phyloP scores from a whole-genome alignment of 768 basidiomycete genomes.

The Botryobasidium botryosum region DNA sequence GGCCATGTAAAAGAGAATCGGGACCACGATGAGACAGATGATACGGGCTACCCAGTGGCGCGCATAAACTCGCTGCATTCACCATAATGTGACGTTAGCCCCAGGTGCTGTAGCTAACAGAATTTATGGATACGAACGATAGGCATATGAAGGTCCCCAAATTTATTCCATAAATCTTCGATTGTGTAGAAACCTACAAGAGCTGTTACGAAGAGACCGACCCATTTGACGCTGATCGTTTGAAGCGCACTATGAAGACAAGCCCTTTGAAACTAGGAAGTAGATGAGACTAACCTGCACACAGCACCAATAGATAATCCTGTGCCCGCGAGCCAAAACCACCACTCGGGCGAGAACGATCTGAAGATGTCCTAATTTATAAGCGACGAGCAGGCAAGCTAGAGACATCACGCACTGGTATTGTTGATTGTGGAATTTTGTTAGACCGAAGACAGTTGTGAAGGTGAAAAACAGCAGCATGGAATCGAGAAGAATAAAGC shows the following conservation, averaged over 20 bases:
- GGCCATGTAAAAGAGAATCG: constrained; percentile 81
- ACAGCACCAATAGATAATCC: constrained; percentile 92
- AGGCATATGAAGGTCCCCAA: constrained; percentile 87
- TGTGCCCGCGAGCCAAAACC: constrained; percentile 85
- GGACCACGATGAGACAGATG: constrained; percentile 71
- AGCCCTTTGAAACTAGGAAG: background rate
- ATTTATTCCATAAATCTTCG: constrained; percentile 97
- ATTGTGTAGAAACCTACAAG: constrained; percentile 92
- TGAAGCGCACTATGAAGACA: background rate
- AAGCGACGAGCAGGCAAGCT: background rate
- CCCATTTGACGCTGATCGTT: constrained; percentile 68
- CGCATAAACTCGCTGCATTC: constrained; percentile 57
- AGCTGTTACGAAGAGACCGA: constrained; percentile 89
- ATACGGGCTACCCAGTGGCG: constrained; percentile 85
- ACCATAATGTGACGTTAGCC: constrained; percentile 7
- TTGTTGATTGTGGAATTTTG: constrained; percentile 96
- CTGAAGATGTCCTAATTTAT: constrained; percentile 27
- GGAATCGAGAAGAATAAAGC: constrained; percentile 94
- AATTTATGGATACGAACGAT: constrained; percentile 34
- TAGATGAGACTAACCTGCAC: constrained; percentile 39
- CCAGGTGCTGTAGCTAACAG: background rate
- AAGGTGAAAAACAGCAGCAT: constrained; percentile 99
- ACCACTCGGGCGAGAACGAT: constrained; percentile 93
- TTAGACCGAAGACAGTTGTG: constrained; percentile 83
- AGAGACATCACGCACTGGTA: constrained; percentile 44